These are phyloP conservation scores for Phialemonium atrogriseum DNA, from an alignment of 2,329 filamentous ascomycete genomes.

Conservation along the genomic window DNA sequence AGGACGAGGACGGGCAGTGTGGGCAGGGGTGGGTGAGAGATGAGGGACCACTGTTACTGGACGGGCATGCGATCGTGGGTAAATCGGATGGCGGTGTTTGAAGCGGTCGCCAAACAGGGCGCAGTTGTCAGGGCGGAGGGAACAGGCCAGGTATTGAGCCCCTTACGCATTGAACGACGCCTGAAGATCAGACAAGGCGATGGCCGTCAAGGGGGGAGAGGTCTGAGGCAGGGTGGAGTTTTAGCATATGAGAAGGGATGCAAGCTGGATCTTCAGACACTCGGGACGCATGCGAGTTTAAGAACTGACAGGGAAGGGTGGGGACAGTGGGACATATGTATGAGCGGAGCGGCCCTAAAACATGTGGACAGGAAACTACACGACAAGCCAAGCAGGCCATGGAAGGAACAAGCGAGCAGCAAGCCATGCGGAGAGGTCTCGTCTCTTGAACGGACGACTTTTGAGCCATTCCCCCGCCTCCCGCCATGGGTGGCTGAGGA, in stretches of 20 bases:
- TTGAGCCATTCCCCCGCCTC: too few species aligned
- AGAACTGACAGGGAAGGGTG: constrained; percentile 27
- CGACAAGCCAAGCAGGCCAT: too few species aligned
- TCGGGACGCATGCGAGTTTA: constrained; percentile 32
- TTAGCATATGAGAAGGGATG: constrained; percentile 24
- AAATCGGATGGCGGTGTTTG: too few species aligned
- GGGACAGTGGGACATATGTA: constrained; percentile 9
- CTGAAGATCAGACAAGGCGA: constrained; percentile 21
- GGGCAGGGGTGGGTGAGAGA: too few species aligned
- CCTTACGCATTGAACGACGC: constrained; percentile 15
- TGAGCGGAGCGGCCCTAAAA: constrained; percentile 5
- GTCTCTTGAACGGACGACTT: constrained; percentile 2
- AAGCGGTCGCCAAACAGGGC: too few species aligned
- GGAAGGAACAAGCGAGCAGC: not conserved
- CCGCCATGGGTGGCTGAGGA: too few species aligned
- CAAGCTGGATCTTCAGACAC: constrained; percentile 26
- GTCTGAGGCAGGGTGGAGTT: constrained; percentile 26
- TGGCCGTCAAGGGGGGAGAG: constrained; percentile 20
- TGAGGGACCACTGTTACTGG: too few species aligned
- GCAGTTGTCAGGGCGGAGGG: too few species aligned
- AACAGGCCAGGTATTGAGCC: too few species aligned
- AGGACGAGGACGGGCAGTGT: too few species aligned
- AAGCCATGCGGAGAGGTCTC: constrained; percentile 3
- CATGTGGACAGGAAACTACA: constrained; percentile 7
- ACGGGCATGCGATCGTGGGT: too few species aligned